Percentiles rank a stretch among this genome's conserved stretches.
These are phyloP conservation scores for Lepidium aucheri DNA, from an alignment of 345 rosid genomes.

Conservation along the genomic window DNA sequence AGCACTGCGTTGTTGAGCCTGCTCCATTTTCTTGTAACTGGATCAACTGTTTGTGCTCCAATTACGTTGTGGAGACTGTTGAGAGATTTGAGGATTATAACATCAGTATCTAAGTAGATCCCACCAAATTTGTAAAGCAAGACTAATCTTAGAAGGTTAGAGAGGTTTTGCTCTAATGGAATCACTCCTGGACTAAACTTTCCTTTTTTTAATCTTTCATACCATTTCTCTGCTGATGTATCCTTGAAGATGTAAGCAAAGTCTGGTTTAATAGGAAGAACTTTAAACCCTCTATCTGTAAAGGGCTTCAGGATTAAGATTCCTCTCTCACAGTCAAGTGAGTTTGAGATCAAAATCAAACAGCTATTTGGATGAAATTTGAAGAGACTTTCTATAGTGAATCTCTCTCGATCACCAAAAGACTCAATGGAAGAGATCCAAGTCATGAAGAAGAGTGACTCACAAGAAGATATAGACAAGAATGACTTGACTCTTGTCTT, in stretches of 20 bases:
- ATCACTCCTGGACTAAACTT: conserved; percentile 62
- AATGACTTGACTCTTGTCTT: conserved; percentile 35
- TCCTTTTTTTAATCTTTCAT: conserved; percentile 42
- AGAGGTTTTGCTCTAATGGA: conserved; percentile 81
- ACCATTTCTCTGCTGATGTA: conserved; percentile 69
- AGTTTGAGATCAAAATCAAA: conserved; percentile 59
- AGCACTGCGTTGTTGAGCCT: conserved; percentile 82
- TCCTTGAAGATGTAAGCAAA: conserved; percentile 49
- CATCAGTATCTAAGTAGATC: conserved; percentile 68
- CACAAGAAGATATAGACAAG: conserved; percentile 44
- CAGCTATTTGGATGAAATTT: conserved; percentile 53
- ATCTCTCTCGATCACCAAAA: conserved; percentile 53
- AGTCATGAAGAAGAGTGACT: conserved; percentile 77
- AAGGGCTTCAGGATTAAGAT: conserved; percentile 39
- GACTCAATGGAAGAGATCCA: conserved; percentile 70
- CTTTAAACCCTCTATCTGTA: conserved; percentile 38
- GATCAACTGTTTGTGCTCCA: conserved; percentile 69
- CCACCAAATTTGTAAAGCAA: conserved; percentile 85
- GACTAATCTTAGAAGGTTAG: conserved; percentile 68
- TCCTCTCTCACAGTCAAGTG: conserved; percentile 59
- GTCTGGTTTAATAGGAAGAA: conserved; percentile 55
- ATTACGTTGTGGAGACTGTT: conserved; percentile 46
- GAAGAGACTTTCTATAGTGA: conserved; percentile 60
- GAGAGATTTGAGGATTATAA: conserved; percentile 48
- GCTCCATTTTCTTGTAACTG: conserved; percentile 61